Conservation (phyloP, 2,329 filamentous ascomycete genomes). For the Aspergillus hortae region DNA sequence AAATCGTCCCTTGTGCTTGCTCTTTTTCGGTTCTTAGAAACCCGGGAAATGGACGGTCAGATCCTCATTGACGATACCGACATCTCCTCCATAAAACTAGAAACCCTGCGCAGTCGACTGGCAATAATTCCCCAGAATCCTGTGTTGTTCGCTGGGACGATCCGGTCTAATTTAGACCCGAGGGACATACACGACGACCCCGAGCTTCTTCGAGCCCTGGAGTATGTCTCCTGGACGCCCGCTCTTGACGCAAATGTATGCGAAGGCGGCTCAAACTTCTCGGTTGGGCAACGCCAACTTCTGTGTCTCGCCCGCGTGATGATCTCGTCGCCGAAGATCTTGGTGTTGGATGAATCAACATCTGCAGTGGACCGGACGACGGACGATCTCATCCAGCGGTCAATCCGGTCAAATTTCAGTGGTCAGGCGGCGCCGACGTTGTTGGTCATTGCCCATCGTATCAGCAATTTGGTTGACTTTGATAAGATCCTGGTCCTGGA, state of each 20-base stretch:
- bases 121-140: constrained; percentile 81
- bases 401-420: constrained; percentile 67
- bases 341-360: constrained; percentile 76
- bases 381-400: constrained; percentile 67
- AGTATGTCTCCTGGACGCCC: constrained; percentile 54
- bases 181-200: constrained; percentile 66
- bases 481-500: constrained; percentile 68
- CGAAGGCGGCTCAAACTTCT: constrained; percentile 64
- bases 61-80: constrained; percentile 22
- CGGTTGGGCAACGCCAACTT: constrained; percentile 21
- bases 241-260: constrained; percentile 48
- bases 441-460: constrained; percentile 68
- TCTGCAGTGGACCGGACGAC: constrained; percentile 73
- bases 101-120: constrained; percentile 64
- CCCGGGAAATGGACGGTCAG: constrained; percentile 6
- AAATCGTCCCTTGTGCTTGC: constrained; percentile 25
- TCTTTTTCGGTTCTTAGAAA: constrained; percentile 21
- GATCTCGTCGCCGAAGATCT: constrained; percentile 66
- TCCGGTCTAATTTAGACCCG: constrained; percentile 72
- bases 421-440: constrained; percentile 53
- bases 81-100: constrained; percentile 44
- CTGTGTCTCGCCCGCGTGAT: constrained; percentile 42
- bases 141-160: constrained; percentile 72
- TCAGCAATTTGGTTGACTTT: constrained; percentile 73
- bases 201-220: constrained; percentile 46